phyloP scores from a whole-genome alignment of 257 asterid genomes.

The Striga asiatica region DNA sequence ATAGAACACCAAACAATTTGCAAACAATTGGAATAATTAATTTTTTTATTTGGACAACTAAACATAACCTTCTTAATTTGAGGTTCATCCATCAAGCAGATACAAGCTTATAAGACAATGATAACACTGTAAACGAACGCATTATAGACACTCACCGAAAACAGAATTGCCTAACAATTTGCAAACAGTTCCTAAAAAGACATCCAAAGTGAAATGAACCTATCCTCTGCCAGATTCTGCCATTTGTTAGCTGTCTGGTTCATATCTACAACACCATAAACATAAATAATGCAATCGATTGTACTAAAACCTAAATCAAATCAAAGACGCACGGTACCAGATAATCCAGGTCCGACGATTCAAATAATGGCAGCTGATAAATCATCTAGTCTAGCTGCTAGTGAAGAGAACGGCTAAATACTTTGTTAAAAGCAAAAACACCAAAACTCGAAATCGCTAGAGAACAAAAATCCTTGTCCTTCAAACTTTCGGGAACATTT shows the following conservation, averaged over 20 bases:
- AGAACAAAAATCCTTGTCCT: neutral
- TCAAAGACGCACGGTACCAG: neutral
- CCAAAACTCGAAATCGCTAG: neutral
- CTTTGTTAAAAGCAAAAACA: neutral
- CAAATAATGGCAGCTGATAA: neutral
- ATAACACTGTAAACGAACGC: too few species aligned
- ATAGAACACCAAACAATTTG: too few species aligned
- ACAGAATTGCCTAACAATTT: slow-evolving; percentile 1
- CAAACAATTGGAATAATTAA: too few species aligned
- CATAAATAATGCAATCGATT: neutral
- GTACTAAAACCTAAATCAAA: neutral
- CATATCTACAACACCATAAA: neutral
- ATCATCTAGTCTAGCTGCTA: neutral
- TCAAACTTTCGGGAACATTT: neutral
- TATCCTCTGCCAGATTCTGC: too few species aligned
- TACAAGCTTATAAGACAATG: too few species aligned
- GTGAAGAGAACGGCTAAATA: neutral
- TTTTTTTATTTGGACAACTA: too few species aligned
- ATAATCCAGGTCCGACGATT: neutral
- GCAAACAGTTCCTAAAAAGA: too few species aligned
- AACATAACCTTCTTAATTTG: too few species aligned
- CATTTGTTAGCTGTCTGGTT: too few species aligned
- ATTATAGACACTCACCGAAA: neutral
- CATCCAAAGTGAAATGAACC: too few species aligned
- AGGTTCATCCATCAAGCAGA: too few species aligned